Base-by-base conservation (phyloP, 768 basidiomycete genomes). In the Pisolithus albus region DNA sequence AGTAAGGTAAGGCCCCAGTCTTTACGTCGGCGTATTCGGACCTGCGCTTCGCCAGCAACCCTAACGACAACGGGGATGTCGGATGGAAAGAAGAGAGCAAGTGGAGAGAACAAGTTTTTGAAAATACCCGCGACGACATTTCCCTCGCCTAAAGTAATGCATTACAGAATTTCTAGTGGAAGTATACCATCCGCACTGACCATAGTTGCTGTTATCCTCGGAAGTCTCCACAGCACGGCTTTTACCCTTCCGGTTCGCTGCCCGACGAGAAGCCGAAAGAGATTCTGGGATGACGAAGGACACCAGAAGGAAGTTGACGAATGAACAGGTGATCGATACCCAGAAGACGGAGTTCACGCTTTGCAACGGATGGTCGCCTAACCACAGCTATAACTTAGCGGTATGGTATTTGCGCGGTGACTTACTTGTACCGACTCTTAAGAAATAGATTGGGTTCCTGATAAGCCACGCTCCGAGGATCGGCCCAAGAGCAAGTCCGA, bases 401-500 rank as follows among this genome's bases (percentile, higher is more conserved):
- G 18, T 21, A 21, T 34, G 21, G 26, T 56, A 56, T 48, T 7
- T 18, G 38, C 13, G 21, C 15, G 16, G 8, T 7, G 26, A 36
- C 46, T 18, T 52, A 69, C 66, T 46, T 46, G 47, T 49, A 28
- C 60, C 67, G 23, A 68, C 62, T 26, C 51, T 58, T 44, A 71
- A 54, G 51, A 67, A 64, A 7, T 62, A 24, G 46, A 72, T 53
- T 6, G 79, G 74, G 54, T 76, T 67, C 15, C 67, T 65, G 59
- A 83, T 78, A 47, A 82, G 55, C 58, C 73, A 70, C 32, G 73
- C 71, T 23, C 84, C 75, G 50, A 93, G 75, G 64, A 83, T 78
- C 24, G 92, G 92, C 0, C 92, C 92, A 2, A 82, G 59, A 0
- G 92, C 82, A 50, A 93, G 74, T 5, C 92, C 92, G 34, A 84